Percentiles rank a stretch among this genome's conserved stretches.
Conservation (phyloP, 2,329 filamentous ascomycete species). For the Hypoxylon sp. region DNA sequence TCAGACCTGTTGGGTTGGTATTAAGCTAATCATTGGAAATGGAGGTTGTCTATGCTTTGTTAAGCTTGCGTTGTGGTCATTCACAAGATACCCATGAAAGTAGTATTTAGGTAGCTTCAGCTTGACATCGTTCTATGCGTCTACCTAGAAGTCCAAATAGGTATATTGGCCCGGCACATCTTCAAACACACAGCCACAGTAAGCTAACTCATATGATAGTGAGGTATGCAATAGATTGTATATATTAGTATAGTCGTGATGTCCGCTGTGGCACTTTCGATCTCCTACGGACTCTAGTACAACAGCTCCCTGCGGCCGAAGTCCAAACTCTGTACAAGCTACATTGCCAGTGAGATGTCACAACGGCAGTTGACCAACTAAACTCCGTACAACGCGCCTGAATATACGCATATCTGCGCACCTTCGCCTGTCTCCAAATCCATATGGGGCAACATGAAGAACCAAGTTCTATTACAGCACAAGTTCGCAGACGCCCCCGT, state of each 20-base stretch:
- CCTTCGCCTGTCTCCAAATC: slow-evolving; percentile 33
- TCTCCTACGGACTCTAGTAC: slow-evolving; percentile 22
- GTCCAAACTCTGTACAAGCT: slow-evolving; percentile 32
- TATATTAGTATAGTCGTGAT: slow-evolving; percentile 41
- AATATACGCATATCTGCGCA: slow-evolving; percentile 16
- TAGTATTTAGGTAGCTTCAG: not conserved
- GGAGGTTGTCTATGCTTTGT: slow-evolving; percentile 3
- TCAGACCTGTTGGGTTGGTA: not conserved
- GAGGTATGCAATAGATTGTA: slow-evolving; percentile 34
- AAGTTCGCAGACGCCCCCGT: slow-evolving; percentile 39
- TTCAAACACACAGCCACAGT: not conserved
- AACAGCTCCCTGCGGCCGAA: slow-evolving; percentile 23
- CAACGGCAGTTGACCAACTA: slow-evolving; percentile 33
- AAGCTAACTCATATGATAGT: not conserved
- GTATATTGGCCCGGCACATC: not conserved
- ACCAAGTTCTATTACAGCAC: slow-evolving; percentile 46
- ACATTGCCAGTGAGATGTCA: slow-evolving; percentile 40
- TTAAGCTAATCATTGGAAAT: not conserved
- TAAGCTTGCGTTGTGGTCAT: not conserved
- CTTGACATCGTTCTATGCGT: not conserved
- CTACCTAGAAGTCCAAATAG: not conserved
- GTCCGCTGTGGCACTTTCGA: slow-evolving; percentile 22
- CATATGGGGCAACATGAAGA: slow-evolving; percentile 38
- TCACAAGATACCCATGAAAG: not conserved
- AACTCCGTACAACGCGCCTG: slow-evolving; percentile 35